Evolutionary conservation across 805 yeast species (phyloP), one percentile per base, ranked within the genome.

Genomic region (Kodamaea nitidulidarum): DNA sequence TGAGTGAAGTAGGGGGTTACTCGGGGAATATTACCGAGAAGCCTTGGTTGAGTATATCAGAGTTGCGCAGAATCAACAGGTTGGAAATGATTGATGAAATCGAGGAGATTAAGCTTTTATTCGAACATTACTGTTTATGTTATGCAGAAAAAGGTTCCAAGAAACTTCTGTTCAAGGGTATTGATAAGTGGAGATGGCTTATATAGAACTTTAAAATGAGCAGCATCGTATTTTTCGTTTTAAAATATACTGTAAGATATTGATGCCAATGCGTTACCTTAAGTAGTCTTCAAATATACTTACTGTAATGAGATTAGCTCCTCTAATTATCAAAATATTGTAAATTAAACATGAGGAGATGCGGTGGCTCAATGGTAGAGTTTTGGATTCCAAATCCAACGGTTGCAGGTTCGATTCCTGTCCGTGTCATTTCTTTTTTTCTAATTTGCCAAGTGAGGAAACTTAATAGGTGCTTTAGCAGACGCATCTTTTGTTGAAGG

Each of bases 381-480:
- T 82, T 75, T 78, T 78, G 78, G 83, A 77, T 79, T 77, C 83
- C 83, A 77, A 56, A 78, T 78, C 86, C 80, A 78, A 79, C 78
- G 86, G 86, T 75, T 80, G 86, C 85, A 80, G 84, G 86, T 80
- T 80, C 86, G 76, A 80, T 78, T 80, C 86, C 85, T 80, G 86
- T 79, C 83, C 81, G 83, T 78, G 80, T 77, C 83, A 77, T n/a
- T 29, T 27, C n/a, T n/a, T 27, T 27, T 25, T 25, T 9, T n/a
- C 11, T 10, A n/a, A n/a, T n/a, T n/a, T n/a, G n/a, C n/a, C n/a
- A n/a, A n/a, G n/a, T n/a, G n/a, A n/a, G n/a, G n/a, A n/a, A n/a
- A n/a, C n/a, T n/a, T n/a, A n/a, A n/a, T n/a, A n/a, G n/a, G n/a
- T n/a, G n/a, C n/a, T n/a, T n/a, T n/a, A n/a, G n/a, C n/a, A n/a